Conservation (phyloP, 179 eudicot species). For the Silene noctiflora region DNA sequence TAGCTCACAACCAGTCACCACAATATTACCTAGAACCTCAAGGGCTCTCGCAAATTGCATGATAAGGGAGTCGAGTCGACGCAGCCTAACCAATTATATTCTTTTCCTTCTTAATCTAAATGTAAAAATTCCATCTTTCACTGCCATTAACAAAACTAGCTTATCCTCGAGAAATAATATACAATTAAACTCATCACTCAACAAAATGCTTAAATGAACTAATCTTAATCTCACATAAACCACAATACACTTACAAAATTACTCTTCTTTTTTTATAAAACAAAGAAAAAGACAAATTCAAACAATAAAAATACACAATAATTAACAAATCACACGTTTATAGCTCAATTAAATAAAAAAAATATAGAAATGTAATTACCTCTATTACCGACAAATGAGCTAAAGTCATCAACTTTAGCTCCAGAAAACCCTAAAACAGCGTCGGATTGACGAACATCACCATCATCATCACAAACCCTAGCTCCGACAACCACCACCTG, state of each 20-base stretch:
- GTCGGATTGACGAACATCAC: conserved; percentile 33
- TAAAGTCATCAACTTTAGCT: conserved; percentile 31
- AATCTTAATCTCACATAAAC: neutral
- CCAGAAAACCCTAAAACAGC: conserved; percentile 26
- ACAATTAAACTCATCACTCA: neutral
- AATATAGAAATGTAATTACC: conserved; percentile 27
- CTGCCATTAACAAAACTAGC: neutral
- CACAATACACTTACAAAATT: neutral
- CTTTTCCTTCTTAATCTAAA: neutral
- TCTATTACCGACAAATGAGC: conserved; percentile 29
- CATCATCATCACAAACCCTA: conserved; percentile 35
- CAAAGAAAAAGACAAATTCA: neutral
- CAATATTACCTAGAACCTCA: neutral
- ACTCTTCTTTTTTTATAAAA: neutral
- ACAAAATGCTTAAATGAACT: neutral
- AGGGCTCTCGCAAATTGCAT: neutral
- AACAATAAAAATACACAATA: neutral
- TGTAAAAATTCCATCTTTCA: neutral
- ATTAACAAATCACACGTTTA: neutral
- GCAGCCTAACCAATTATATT: neutral
- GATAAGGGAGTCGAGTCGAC: neutral
- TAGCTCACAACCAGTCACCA: neutral
- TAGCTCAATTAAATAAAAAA: neutral
- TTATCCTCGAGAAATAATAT: neutral
- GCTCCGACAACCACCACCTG: conserved; percentile 40